These are phyloP conservation scores for Marasmius sp. DNA, from an alignment of 1,284 basidiomycete species.

Conservation along the genomic window DNA sequence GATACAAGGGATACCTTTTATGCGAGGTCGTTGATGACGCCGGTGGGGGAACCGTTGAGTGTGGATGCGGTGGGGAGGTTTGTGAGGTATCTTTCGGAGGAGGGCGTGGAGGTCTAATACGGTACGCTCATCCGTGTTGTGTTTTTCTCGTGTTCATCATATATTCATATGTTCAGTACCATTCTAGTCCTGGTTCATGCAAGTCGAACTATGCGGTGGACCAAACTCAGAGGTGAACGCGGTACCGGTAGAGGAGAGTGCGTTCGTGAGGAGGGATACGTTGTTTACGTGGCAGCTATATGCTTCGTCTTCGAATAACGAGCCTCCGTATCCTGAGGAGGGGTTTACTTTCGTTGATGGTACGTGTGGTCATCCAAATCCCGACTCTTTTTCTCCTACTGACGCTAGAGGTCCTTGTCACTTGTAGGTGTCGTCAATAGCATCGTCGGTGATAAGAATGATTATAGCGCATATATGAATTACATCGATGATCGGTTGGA, in stretches of 20 bases:
- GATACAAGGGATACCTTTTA: conserved; percentile 23
- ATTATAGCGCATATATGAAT: conserved; percentile 18
- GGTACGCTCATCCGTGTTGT: neutral
- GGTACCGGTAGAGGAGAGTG: conserved; percentile 20
- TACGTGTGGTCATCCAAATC: neutral
- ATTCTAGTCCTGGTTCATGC: conserved; percentile 23
- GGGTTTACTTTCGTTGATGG: conserved; percentile 24
- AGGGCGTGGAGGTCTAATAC: conserved; percentile 16
- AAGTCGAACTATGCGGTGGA: conserved; percentile 26
- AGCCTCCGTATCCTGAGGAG: conserved; percentile 20
- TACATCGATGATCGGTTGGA: conserved; percentile 15
- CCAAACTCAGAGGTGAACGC: conserved; percentile 23
- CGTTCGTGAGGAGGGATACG: conserved; percentile 24
- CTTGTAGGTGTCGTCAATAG: conserved; percentile 3
- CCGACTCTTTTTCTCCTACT: neutral
- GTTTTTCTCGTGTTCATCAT: neutral
- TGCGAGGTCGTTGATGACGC: conserved; percentile 23
- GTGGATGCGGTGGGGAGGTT: conserved; percentile 13
- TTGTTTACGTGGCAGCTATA: conserved; percentile 28
- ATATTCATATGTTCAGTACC: no score
- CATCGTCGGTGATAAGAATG: neutral
- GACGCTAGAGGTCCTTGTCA: no score
- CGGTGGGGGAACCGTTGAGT: conserved; percentile 15
- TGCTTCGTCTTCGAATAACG: conserved; percentile 20
- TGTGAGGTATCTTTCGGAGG: conserved; percentile 15